A percentile compares a stretch with the other conserved stretches of the same genome.
phyloP scores from a whole-genome alignment of 805 yeast genomes.

The Kodamaea leandrae region DNA sequence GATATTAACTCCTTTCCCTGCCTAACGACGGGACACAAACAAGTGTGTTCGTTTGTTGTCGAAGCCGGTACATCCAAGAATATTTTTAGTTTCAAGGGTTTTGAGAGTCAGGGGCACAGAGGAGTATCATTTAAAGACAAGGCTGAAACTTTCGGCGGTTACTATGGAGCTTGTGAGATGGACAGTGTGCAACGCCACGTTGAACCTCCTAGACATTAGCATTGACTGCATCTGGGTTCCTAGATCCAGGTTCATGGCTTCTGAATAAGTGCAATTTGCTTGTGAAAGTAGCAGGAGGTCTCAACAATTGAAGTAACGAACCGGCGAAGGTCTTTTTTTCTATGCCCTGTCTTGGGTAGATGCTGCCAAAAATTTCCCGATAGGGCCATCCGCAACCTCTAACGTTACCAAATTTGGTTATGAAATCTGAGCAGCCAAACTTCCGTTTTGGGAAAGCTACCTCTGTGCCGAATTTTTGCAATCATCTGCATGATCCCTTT shows the following conservation, averaged over 20 bases:
- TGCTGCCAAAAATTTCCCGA: background rate
- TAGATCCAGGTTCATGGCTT: no score
- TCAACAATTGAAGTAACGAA: no score
- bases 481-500: background rate
- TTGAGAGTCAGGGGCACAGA: background rate
- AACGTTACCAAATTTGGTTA: constrained; percentile 2
- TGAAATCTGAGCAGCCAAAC: constrained; percentile 4
- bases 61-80: no score
- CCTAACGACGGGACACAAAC: no score
- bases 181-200: no score
- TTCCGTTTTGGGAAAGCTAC: background rate
- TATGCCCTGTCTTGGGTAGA: background rate
- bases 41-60: no score
- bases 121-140: background rate
- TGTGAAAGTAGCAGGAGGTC: no score
- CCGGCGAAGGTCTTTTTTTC: background rate
- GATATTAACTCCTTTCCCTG: no score
- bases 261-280: no score
- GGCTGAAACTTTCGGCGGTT: background rate
- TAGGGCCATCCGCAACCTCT: constrained; percentile 1
- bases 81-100: background rate
- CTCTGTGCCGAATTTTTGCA: background rate
- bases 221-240: no score
- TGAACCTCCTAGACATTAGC: no score
- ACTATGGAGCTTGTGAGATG: no score